These are phyloP conservation scores for Trichoderma simmonsii DNA, from an alignment of 2,329 filamentous ascomycete species.

Conservation along the genomic window DNA sequence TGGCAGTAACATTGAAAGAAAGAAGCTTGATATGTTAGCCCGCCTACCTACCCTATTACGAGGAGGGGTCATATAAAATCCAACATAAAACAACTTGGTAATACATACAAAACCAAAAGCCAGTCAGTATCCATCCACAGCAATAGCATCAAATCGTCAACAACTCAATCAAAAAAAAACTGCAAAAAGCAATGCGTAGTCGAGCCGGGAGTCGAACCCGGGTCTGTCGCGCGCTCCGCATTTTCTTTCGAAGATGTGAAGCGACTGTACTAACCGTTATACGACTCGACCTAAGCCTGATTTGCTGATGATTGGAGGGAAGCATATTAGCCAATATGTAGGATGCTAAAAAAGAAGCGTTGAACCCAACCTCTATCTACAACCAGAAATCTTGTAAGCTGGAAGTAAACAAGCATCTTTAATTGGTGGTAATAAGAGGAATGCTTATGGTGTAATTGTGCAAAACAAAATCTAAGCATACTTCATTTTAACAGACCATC, in stretches of 20 bases:
- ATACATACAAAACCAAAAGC: not conserved
- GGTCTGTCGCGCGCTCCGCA: conserved; percentile 15
- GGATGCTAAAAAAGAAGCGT: not conserved
- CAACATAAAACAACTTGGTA: not conserved
- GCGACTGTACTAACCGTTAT: conserved; percentile 16
- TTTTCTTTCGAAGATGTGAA: conserved; percentile 9
- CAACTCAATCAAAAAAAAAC: not conserved
- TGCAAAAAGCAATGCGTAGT: conserved; percentile 9
- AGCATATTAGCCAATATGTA: not conserved
- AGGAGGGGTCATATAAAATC: not conserved
- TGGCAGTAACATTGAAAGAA: not conserved
- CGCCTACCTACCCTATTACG: not conserved
- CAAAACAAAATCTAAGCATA: not conserved
- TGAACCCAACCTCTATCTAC: no score
- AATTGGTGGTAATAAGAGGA: not conserved
- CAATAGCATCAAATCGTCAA: not conserved
- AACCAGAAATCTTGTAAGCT: not conserved
- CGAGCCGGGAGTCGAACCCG: conserved; percentile 19
- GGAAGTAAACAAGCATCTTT: not conserved
- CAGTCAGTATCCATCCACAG: not conserved
- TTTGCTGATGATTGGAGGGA: not conserved
- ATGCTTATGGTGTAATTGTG: not conserved
- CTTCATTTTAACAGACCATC: not conserved
- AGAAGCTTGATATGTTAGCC: not conserved
- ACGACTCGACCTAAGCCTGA: conserved; percentile 9